Conservation (phyloP, 1,139 yeast genomes). For the Yamadazyma trypodendri region DNA sequence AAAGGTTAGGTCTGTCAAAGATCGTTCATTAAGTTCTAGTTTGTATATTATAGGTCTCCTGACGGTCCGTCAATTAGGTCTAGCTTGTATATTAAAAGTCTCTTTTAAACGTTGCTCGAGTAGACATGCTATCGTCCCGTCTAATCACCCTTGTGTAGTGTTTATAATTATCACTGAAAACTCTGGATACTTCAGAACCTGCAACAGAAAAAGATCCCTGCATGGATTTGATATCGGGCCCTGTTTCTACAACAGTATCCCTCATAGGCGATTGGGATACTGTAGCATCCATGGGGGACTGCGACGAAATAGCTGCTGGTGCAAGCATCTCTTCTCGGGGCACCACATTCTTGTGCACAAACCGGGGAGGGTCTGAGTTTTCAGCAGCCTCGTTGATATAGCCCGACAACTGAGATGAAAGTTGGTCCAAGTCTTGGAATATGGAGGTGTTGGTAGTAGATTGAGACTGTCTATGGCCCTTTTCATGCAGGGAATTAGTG, state of each 20-base stretch:
- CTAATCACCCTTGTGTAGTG: slow-evolving; percentile 5
- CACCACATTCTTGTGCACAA: slow-evolving; percentile 17
- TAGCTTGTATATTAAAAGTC: not conserved
- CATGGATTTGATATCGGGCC: slow-evolving; percentile 24
- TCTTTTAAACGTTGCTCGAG: slow-evolving; percentile 6
- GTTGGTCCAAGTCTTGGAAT: slow-evolving; percentile 29
- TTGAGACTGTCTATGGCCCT: slow-evolving; percentile 19
- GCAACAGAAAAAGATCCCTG: slow-evolving; percentile 21
- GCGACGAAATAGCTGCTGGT: not conserved
- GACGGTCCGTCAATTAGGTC: too few relatives aligned
- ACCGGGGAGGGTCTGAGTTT: slow-evolving; percentile 8
- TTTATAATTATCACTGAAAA: slow-evolving; percentile 1
- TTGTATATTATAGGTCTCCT: too few relatives aligned
- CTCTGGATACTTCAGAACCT: slow-evolving; percentile 13
- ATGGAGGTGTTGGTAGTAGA: slow-evolving; percentile 31
- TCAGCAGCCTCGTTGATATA: slow-evolving; percentile 13
- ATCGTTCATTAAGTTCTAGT: too few relatives aligned
- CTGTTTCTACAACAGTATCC: slow-evolving; percentile 1
- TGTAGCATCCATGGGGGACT: not conserved
- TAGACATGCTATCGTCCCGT: slow-evolving; percentile 12
- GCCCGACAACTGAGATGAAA: slow-evolving; percentile 30
- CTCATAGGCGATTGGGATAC: not conserved
- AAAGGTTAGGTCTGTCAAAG: slow-evolving; percentile 5
- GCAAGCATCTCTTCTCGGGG: not conserved
- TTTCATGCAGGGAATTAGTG: slow-evolving; percentile 12